phyloP scores from a whole-genome alignment of 345 rosid species.

The Clarkia xantiana region DNA sequence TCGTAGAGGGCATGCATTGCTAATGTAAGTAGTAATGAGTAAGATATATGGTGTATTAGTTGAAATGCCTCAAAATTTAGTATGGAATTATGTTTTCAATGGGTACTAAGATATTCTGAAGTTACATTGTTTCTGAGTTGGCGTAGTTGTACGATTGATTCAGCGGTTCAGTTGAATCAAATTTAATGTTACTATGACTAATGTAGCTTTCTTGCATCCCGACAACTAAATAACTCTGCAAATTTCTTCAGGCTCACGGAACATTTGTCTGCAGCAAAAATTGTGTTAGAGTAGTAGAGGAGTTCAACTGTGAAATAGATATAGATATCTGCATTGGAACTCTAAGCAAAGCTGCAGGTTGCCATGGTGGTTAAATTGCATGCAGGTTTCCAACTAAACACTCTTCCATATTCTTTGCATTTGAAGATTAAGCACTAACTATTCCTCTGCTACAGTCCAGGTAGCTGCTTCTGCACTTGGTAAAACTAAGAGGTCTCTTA shows the following conservation, averaged over 20 bases:
- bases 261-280: conserved; percentile 82
- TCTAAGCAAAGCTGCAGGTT: conserved; percentile 93
- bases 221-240: not conserved
- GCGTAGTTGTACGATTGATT: no score
- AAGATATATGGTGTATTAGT: no score
- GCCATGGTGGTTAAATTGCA: conserved; percentile 92
- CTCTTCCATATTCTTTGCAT: not conserved
- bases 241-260: conserved; percentile 72
- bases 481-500: conserved; percentile 7
- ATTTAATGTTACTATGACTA: no score
- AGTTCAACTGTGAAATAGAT: conserved; percentile 63
- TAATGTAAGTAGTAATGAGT: no score
- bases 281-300: conserved; percentile 89
- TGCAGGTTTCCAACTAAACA: conserved; percentile 46
- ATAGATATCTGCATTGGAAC: conserved; percentile 86
- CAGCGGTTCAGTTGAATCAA: no score
- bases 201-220: not conserved
- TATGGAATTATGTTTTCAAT: no score
- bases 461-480: conserved; percentile 80
- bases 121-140: no score
- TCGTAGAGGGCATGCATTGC: no score
- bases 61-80: no score
- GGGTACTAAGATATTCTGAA: no score
- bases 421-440: conserved; percentile 10
- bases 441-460: conserved; percentile 63